Conservation (phyloP, 169 alveolate species). For the Perkinsus olseni region DNA sequence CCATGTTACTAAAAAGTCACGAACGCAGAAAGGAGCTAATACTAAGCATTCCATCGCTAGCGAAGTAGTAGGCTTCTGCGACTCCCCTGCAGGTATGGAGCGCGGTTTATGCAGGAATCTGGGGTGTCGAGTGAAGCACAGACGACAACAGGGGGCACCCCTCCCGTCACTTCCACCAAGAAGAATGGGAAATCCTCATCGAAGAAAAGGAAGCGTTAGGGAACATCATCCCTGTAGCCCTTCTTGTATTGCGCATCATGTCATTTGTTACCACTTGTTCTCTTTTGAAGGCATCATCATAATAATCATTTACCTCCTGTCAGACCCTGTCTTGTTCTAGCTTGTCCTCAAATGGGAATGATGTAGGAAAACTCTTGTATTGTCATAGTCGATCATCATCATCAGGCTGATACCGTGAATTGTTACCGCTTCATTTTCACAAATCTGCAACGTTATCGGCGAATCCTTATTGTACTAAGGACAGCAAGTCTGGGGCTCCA, state of each 20-base stretch:
- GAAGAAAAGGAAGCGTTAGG: not conserved
- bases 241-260: not conserved
- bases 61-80: not conserved
- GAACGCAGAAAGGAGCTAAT: not conserved
- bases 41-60: not conserved
- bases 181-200: not conserved
- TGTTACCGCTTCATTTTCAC: no score
- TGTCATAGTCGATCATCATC: no score
- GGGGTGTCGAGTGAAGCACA: not conserved
- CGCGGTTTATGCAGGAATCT: not conserved
- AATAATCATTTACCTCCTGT: not conserved
- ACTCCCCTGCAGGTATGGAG: not conserved
- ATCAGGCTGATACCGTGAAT: no score
- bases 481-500: no score
- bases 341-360: not conserved
- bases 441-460: no score
- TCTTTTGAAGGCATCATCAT: not conserved
- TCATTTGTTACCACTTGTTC: not conserved
- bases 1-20: not conserved
- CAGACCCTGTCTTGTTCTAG: not conserved
- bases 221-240: not conserved
- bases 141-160: not conserved
- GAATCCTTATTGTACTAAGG: no score
- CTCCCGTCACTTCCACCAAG: not conserved
- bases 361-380: no score